A percentile compares a stretch with the other conserved stretches of the same genome.
phyloP scores from a whole-genome alignment of 345 rosid genomes.

The Gossypium ekmanianum region DNA sequence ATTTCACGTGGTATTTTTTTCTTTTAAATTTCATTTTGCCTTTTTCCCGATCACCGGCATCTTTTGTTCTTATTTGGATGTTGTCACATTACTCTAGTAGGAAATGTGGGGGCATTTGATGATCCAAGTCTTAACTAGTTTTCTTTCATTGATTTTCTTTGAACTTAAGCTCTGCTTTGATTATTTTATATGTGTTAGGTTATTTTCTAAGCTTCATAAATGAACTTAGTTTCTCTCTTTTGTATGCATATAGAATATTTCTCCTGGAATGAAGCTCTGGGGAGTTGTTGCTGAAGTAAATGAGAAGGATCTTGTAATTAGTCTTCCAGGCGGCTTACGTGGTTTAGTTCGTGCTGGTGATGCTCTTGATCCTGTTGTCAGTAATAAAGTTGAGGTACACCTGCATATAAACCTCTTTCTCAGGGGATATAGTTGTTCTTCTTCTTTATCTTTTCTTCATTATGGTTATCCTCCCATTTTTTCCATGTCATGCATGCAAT shows the following conservation, averaged over 20 bases:
- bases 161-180: not conserved
- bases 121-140: not conserved
- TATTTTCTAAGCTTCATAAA: slow-evolving; percentile 6
- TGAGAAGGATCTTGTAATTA: slow-evolving; percentile 80
- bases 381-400: slow-evolving; percentile 52
- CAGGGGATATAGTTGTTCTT: not conserved
- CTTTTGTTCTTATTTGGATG: not conserved
- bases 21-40: not conserved
- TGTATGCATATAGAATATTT: slow-evolving; percentile 57
- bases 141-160: not conserved
- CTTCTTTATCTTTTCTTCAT: not conserved
- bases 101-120: not conserved
- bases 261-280: slow-evolving; percentile 92
- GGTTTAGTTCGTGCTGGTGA: slow-evolving; percentile 83
- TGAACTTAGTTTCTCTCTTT: slow-evolving; percentile 13
- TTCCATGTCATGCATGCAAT: not conserved
- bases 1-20: not conserved
- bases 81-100: not conserved
- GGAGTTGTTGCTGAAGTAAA: slow-evolving; percentile 93
- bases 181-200: not conserved
- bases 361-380: slow-evolving; percentile 62
- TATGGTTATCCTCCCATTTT: not conserved
- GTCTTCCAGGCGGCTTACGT: slow-evolving; percentile 90
- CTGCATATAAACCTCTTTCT: slow-evolving; percentile 12
- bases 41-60: not conserved